Base-by-base conservation (phyloP, 345 rosid species). In the Gossypium bickii region DNA sequence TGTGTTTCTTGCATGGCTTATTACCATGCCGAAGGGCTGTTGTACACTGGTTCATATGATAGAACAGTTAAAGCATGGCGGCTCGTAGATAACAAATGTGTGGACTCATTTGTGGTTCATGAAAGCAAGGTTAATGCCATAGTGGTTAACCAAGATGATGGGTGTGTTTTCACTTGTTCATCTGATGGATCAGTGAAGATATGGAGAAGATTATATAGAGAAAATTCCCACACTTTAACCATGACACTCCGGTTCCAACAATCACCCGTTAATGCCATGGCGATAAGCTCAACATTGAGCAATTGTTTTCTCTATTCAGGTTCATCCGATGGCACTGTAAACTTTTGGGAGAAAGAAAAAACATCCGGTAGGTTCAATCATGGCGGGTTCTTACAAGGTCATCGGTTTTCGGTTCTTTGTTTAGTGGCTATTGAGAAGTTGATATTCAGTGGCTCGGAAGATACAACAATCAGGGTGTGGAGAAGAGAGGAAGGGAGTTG, bases 301-400 rank as follows among this genome's bases (percentile, higher is more conserved):
- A 51, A 44, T 4, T 78, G 78, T 70, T 79, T 85, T 25, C 82
- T 87, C 25, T 85, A 87, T 51, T 85, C 87, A 1, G 89, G 87
- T 11, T 80, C 85, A 1, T 87, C 87, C 0, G 89, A 84, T 48
- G 89, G 89, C 2, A 74, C 74, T 18, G 81, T 83, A 47, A 82
- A 81, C 63, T 87, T 87, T 12, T 85, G 88, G 89, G 88, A 84
- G 80, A 87, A 82, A 66, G 88, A 85, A 76, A 84, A 55, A 72
- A 69, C 79, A 53, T 85, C 89, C 0, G 76, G 84, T 2, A 69
- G 88, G 71, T 87, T 83, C 51, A 86, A 83, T 78, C 87, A 85
- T 24, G 83, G 86, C 13, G 87, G 91, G 47, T 83, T 87, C 78
- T 77, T 87, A 38, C 87, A 84, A 64, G 91, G 89, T 18, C 89